phyloP scores from a whole-genome alignment of 2,329 filamentous ascomycete species.

The Arthrobotrys pseudoclavata region DNA sequence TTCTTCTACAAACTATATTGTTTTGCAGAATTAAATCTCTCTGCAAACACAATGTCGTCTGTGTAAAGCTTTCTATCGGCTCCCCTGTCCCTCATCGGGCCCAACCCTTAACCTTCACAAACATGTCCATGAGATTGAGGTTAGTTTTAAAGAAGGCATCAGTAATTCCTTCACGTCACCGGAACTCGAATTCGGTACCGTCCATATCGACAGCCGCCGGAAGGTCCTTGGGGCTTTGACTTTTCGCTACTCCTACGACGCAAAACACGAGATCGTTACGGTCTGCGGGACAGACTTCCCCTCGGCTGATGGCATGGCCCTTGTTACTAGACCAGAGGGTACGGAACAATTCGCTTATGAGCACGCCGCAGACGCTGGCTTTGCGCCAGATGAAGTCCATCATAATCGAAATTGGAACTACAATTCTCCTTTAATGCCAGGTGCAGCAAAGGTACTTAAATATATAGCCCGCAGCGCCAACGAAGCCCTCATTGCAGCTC shows the following conservation, averaged over 20 bases:
- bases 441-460: background rate
- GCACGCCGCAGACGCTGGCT: background rate
- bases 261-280: background rate
- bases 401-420: slow-evolving; percentile 15
- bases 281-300: slow-evolving; percentile 17
- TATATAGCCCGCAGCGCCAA: slow-evolving; percentile 3
- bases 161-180: background rate
- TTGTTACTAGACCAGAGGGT: slow-evolving; percentile 15
- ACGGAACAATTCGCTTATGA: slow-evolving; percentile 7
- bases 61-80: background rate
- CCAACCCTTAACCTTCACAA: background rate
- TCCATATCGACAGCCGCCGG: background rate
- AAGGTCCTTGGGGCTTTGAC: background rate
- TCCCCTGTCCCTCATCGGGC: background rate
- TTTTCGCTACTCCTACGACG: slow-evolving; percentile 16
- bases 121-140: background rate
- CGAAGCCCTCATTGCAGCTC: background rate
- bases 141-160: background rate
- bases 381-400: slow-evolving; percentile 1
- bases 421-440: background rate
- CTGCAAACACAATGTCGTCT: background rate
- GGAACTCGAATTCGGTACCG: background rate
- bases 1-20: too few species aligned
- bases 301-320: slow-evolving; percentile 10
- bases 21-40: background rate